Base-by-base conservation (phyloP, 2,329 filamentous ascomycete genomes). In the Arachnomyces sp. region DNA sequence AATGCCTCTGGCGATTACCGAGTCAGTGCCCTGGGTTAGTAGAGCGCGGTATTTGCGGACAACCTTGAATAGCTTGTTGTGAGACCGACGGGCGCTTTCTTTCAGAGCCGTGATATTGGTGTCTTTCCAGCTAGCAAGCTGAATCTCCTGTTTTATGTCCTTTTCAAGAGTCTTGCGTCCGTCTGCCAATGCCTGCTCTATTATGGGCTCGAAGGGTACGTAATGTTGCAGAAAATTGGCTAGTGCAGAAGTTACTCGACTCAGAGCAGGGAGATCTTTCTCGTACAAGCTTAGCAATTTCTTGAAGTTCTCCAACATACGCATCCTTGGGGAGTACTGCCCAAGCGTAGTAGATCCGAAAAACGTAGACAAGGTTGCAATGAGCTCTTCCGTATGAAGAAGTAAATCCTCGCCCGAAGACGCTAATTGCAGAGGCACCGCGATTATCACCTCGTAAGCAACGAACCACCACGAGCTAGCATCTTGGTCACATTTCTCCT, bases 51-150 rank as follows among this genome's bases (percentile, higher is more conserved):
- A 98, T 64, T 95, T 96, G 40, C 86, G 77, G 33, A 98, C 84
- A 28, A 94, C 71, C 51, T 85, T 85, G 67, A 94, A 94, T 2
- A 98, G 74, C 61, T 94, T 95, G 53, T 83, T 79, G 57, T 98
- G 92, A 14, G 89, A 95, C 44, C 82, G 82, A 52, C 83, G 82
- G 1, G 92, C 88, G 60, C 90, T 96, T 56, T 95, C 88, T 49
- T 82, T 78, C 12, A 98, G 68, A 1, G 87, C 85, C 35, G 82
- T 82, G 46, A 98, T 93, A 54, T 96, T 98, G 15, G 86, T 94
- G 52, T 98, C 92, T 60, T 94, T 95, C 93, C 93, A 98, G 61
- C 88, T 95, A 6, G 89, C 88, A 52, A 98, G 70, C 38, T 94
- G 78, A 12, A 98, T 75, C n/a, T 95, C 81, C 51, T 96, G 85